Conservation (phyloP, 305 asterid species). For the Rubia balearica region DNA sequence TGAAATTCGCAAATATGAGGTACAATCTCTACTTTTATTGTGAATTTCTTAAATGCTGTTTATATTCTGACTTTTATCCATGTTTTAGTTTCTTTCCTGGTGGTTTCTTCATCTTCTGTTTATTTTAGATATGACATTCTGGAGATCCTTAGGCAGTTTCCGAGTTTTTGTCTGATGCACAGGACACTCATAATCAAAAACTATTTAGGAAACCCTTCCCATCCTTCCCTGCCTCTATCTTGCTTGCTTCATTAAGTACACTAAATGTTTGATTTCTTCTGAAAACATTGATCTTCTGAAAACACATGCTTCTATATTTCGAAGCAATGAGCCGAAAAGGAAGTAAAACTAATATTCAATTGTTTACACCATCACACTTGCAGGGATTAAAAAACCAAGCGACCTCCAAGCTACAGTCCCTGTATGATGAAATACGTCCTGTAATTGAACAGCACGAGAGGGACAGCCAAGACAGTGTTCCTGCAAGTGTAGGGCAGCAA, state of each 20-base stretch:
- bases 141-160: neutral
- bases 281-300: neutral
- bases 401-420: conserved; percentile 40
- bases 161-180: neutral
- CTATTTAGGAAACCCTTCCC: no score
- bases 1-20: conserved; percentile 65
- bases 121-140: neutral
- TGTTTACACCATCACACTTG: conserved; percentile 1
- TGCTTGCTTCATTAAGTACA: neutral
- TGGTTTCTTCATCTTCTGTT: neutral
- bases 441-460: conserved; percentile 76
- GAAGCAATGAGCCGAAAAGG: neutral
- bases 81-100: neutral
- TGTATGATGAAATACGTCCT: conserved; percentile 81
- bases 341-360: neutral
- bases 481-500: conserved; percentile 63
- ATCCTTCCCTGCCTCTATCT: neutral
- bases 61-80: neutral
- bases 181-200: neutral
- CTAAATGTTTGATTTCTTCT: neutral
- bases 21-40: conserved; percentile 19
- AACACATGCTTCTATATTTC: neutral
- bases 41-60: neutral
- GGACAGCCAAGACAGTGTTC: conserved; percentile 78
- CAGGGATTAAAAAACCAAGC: conserved; percentile 61